Conservation (phyloP, 257 asterid species). For the Thymus mandschuricus region DNA sequence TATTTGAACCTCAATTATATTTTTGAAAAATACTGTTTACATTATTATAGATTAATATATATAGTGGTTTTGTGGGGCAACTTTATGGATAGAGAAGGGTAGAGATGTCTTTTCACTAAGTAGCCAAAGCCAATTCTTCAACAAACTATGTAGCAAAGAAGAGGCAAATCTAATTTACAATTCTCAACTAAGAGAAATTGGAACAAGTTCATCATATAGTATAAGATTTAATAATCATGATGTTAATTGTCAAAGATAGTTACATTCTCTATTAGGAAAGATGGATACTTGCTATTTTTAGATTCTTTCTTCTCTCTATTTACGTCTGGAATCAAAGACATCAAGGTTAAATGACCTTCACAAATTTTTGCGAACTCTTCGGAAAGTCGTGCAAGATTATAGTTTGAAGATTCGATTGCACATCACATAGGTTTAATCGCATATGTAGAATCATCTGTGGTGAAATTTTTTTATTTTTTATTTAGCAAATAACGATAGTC, state of each 20-base stretch:
- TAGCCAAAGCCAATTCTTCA: no score
- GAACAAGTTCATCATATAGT: background rate
- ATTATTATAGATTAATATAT: no score
- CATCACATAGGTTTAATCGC: background rate
- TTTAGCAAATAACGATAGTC: background rate
- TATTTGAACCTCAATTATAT: no score
- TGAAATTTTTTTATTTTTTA: background rate
- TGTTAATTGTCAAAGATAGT: background rate
- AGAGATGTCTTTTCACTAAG: background rate
- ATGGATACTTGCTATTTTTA: no score
- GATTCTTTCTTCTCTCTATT: background rate
- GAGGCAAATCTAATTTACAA: no score
- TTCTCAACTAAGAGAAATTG: no score
- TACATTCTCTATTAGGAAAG: no score
- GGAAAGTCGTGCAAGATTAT: background rate
- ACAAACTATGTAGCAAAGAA: background rate
- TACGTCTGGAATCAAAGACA: constrained; percentile 13
- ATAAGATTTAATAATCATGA: background rate
- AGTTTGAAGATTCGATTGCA: background rate
- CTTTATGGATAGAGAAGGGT: background rate
- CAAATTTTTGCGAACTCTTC: background rate
- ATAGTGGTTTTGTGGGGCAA: background rate
- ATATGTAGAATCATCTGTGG: background rate
- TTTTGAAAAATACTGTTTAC: no score
- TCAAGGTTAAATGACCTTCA: constrained; percentile 22